phyloP scores from a whole-genome alignment of 352 stramenopile species.

The Phytophthora citrophthora region DNA sequence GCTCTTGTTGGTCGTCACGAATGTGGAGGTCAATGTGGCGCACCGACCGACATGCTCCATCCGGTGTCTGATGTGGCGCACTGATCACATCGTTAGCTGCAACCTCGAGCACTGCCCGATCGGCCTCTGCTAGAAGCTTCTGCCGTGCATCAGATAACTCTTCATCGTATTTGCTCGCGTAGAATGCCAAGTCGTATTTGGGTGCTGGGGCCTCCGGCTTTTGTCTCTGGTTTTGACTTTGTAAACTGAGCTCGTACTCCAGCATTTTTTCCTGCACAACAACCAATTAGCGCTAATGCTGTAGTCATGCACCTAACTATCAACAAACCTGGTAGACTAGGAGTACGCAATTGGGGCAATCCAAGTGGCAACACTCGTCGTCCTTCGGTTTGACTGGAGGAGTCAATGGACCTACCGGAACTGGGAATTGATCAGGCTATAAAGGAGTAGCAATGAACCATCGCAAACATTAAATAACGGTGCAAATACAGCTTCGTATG shows the following conservation, averaged over 20 bases:
- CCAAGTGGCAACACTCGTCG: conserved; percentile 84
- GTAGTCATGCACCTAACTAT: neutral
- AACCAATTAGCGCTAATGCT: neutral
- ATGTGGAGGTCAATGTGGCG: conserved; percentile 74
- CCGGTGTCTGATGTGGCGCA: conserved; percentile 53
- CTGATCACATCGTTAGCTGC: conserved; percentile 68
- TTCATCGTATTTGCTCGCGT: conserved; percentile 41
- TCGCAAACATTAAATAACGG: neutral
- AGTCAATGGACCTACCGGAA: conserved; percentile 41
- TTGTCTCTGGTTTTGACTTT: conserved; percentile 32
- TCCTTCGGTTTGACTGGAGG: conserved; percentile 72
- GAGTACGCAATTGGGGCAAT: conserved; percentile 89
- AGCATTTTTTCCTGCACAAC: conserved; percentile 74
- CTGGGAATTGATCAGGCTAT: conserved; percentile 26
- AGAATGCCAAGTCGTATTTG: conserved; percentile 62
- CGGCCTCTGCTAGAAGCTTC: conserved; percentile 40
- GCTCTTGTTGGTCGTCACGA: conserved; percentile 46
- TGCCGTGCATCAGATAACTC: conserved; percentile 33
- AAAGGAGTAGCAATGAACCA: neutral
- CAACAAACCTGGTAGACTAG: conserved; percentile 80
- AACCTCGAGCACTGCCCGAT: conserved; percentile 58
- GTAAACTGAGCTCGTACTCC: conserved; percentile 80
- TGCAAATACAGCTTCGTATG: neutral
- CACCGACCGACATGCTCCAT: conserved; percentile 66
- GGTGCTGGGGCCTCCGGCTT: conserved; percentile 32